These are phyloP conservation scores for Taphrina pruni DNA, from an alignment of 1,139 yeast species.

Conservation along the genomic window DNA sequence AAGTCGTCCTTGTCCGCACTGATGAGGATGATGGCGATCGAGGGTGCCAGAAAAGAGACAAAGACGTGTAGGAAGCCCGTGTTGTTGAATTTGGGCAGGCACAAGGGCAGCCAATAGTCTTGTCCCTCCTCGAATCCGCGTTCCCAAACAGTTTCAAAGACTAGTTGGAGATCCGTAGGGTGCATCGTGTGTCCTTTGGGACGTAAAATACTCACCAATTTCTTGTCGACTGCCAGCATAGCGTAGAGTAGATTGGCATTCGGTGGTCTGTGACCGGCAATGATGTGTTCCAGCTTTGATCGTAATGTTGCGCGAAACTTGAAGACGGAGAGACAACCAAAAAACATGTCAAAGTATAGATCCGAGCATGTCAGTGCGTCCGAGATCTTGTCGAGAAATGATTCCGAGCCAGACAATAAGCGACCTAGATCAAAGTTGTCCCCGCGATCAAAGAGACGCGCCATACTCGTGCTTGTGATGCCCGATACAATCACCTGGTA, in stretches of 20 bases:
- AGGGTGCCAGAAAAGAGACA: constrained; percentile 63
- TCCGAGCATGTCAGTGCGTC: constrained; percentile 61
- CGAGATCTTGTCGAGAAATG: constrained; percentile 68
- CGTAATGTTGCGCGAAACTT: constrained; percentile 59
- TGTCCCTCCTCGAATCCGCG: constrained; percentile 59
- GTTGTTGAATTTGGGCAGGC: constrained; percentile 87
- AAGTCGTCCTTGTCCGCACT: constrained; percentile 86
- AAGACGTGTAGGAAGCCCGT: constrained; percentile 86
- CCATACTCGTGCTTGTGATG: constrained; percentile 74
- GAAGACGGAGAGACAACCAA: constrained; percentile 68
- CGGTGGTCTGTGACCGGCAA: constrained; percentile 12
- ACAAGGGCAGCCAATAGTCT: constrained; percentile 92
- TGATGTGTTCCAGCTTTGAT: constrained; percentile 54
- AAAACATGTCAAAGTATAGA: constrained; percentile 58
- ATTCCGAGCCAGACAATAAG: constrained; percentile 66
- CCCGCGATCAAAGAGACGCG: constrained; percentile 69
- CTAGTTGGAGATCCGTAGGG: constrained; percentile 68
- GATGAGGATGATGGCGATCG: constrained; percentile 69
- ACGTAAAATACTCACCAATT: constrained; percentile 65
- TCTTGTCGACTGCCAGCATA: constrained; percentile 62
- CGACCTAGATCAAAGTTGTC: constrained; percentile 83
- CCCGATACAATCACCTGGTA: constrained; percentile 82
- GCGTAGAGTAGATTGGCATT: constrained; percentile 62
- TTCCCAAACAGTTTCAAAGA: constrained; percentile 67
- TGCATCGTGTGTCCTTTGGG: constrained; percentile 71